Evolutionary conservation across 805 yeast genomes (phyloP).

Genomic region (Soucietia sequanensis): DNA sequence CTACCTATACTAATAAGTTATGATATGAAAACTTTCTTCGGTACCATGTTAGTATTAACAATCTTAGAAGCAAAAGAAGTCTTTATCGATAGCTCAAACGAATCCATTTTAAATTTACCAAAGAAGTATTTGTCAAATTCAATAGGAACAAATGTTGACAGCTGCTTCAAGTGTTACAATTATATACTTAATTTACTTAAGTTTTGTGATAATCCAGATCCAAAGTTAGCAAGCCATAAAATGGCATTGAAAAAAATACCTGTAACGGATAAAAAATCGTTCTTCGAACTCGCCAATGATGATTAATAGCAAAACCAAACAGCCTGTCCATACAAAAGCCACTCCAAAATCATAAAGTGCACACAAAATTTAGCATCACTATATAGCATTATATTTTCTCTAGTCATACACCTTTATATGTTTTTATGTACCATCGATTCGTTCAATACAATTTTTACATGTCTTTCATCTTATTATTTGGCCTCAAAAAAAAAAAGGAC

Average conservation of each 20-base stretch:
- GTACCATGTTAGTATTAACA: conserved; percentile 21
- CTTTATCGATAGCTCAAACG: conserved; percentile 5
- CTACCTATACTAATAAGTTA: conserved; percentile 38
- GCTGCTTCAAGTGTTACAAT: conserved; percentile 24
- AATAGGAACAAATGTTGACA: conserved; percentile 11
- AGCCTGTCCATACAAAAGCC: no score
- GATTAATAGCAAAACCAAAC: no score
- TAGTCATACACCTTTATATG: no score
- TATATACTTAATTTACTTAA: conserved; percentile 23
- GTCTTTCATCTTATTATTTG: no score
- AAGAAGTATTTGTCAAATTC: conserved; percentile 12
- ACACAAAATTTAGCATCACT: no score
- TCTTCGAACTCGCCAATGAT: conserved; percentile 13
- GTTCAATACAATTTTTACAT: no score
- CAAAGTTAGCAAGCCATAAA: conserved; percentile 21
- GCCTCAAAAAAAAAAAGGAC: no score
- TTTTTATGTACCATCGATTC: no score
- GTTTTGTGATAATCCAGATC: conserved; percentile 19
- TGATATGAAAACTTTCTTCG: conserved; percentile 33
- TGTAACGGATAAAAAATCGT: conserved; percentile 12
- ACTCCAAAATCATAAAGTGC: no score
- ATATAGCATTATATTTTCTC: no score
- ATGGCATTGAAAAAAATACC: conserved; percentile 18
- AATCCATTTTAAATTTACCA: no score
- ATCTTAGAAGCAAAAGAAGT: conserved; percentile 22